These are phyloP conservation scores for Colletotrichum sublineola DNA, from an alignment of 2,329 filamentous ascomycete species.

Conservation along the genomic window DNA sequence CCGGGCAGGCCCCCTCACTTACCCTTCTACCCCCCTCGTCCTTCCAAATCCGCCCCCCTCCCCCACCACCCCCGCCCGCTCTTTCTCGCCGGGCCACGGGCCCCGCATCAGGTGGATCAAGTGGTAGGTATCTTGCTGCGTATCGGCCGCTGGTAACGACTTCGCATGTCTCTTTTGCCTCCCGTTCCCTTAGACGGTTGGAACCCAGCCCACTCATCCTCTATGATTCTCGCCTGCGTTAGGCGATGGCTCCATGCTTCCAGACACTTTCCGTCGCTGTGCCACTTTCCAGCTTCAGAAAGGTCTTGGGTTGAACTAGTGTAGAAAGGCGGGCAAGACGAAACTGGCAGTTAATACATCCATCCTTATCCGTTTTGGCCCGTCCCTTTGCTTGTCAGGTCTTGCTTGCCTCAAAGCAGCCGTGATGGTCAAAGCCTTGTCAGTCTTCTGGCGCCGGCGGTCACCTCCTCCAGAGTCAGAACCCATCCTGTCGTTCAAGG, in stretches of 20 bases:
- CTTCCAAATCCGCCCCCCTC: constrained; percentile 27
- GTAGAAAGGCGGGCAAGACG: constrained; percentile 13
- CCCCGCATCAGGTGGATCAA: constrained; percentile 33
- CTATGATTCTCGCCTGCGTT: constrained; percentile 3
- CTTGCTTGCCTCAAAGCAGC: constrained; percentile 30
- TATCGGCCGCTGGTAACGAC: constrained; percentile 24
- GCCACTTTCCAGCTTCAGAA: constrained; percentile 13
- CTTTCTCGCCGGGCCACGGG: constrained; percentile 31
- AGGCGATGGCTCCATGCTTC: constrained; percentile 24
- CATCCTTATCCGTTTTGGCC: constrained; percentile 13
- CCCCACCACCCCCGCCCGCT: constrained; percentile 36
- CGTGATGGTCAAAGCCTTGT: constrained; percentile 17
- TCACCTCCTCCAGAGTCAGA: background rate
- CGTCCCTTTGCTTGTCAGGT: constrained; percentile 14
- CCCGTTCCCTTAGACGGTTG: background rate
- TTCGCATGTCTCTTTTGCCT: constrained; percentile 24
- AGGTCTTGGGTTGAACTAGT: background rate
- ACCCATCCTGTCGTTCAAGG: constrained; percentile 1
- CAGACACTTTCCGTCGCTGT: constrained; percentile 22
- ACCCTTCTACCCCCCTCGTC: background rate
- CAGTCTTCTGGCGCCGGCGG: background rate
- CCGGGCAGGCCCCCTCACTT: constrained; percentile 17
- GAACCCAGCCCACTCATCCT: background rate
- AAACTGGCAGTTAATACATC: background rate
- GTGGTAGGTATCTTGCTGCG: background rate